phyloP scores from a whole-genome alignment of 768 basidiomycete species.

The Psilocybe sp. region DNA sequence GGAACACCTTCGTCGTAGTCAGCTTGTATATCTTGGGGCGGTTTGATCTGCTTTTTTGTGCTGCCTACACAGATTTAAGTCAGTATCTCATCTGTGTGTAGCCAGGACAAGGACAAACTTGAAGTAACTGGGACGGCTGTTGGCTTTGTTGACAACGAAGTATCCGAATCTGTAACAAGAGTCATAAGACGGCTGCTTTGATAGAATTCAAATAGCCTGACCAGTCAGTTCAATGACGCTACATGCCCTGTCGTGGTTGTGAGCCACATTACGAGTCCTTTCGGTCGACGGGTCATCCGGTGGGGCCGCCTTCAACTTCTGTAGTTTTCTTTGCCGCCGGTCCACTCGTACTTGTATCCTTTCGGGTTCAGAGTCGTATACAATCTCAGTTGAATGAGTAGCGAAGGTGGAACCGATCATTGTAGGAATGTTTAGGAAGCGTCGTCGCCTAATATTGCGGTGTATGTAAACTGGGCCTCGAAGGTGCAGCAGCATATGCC shows the following conservation, averaged over 20 bases:
- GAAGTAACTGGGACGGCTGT: too few species aligned
- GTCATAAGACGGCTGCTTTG: too few species aligned
- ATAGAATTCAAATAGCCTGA: too few species aligned
- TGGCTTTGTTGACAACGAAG: too few species aligned
- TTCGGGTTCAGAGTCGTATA: constrained; percentile 76
- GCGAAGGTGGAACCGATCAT: constrained; percentile 2
- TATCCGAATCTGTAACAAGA: too few species aligned
- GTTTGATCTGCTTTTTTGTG: background rate
- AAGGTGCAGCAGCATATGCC: background rate
- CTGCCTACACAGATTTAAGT: background rate
- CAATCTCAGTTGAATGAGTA: constrained; percentile 29
- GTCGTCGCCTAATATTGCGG: background rate
- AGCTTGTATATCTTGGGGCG: background rate
- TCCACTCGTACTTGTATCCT: constrained; percentile 36
- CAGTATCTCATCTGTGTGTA: background rate
- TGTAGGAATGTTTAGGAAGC: too few species aligned
- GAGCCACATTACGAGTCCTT: too few species aligned
- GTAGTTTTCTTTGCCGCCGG: constrained; percentile 15
- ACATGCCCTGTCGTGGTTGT: too few species aligned
- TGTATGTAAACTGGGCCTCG: background rate
- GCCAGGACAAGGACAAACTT: too few species aligned
- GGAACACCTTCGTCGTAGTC: background rate
- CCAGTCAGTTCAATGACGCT: too few species aligned
- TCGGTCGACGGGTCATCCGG: too few species aligned
- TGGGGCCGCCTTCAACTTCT: too few species aligned